A percentile compares a stretch with the other conserved stretches of the same genome.
Conservation (phyloP, 257 asterid species). For the Petrea volubilis region DNA sequence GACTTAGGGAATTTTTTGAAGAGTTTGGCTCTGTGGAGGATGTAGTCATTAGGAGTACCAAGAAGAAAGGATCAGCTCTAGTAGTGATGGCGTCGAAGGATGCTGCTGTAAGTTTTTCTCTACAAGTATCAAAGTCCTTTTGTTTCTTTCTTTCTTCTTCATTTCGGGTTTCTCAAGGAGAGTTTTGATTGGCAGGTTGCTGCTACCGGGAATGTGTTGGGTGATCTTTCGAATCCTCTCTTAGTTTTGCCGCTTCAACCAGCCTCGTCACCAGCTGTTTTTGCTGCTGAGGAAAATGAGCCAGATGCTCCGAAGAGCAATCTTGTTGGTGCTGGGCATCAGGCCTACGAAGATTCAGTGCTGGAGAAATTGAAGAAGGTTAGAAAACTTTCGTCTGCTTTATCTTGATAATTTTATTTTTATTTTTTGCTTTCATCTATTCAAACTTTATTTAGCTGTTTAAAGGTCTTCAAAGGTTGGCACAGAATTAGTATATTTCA, state of each 20-base stretch:
- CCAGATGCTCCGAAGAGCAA: conserved; percentile 48
- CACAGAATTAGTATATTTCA: neutral
- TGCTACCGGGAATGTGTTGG: conserved; percentile 61
- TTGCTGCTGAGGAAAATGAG: conserved; percentile 40
- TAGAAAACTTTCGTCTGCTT: neutral
- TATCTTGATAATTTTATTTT: neutral
- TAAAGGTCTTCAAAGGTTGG: neutral
- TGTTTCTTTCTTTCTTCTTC: neutral
- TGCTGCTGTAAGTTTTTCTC: conserved; percentile 50
- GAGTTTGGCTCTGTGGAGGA: conserved; percentile 82
- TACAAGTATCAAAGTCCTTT: neutral
- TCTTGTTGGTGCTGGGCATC: conserved; percentile 69
- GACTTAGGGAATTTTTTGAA: conserved; percentile 61
- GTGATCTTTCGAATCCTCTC: conserved; percentile 82
- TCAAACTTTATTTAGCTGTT: neutral
- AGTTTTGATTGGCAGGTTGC: conserved; percentile 43
- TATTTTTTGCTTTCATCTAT: neutral
- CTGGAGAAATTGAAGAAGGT: conserved; percentile 81
- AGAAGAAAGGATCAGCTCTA: conserved; percentile 86
- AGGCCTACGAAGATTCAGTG: conserved; percentile 72
- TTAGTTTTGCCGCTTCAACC: conserved; percentile 69
- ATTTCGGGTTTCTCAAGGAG: conserved; percentile 12
- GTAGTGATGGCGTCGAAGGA: conserved; percentile 82
- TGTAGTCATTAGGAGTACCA: conserved; percentile 71
- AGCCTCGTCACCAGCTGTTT: conserved; percentile 41